These are phyloP conservation scores for Pseudogymnoascus sp. DNA, from an alignment of 2,329 filamentous ascomycete species.

Conservation along the genomic window DNA sequence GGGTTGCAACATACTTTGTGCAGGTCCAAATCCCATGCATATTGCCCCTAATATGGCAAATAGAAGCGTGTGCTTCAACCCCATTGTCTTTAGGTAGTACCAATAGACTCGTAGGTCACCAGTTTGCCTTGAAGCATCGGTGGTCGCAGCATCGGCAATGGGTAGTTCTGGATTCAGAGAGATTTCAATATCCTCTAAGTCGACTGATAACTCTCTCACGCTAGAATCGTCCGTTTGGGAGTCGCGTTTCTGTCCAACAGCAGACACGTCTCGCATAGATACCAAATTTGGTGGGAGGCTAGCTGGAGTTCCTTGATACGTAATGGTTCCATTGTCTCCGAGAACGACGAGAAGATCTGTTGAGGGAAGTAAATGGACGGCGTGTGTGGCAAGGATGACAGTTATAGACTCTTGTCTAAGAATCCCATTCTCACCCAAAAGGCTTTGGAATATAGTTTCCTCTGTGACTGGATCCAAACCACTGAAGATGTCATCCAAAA, in stretches of 20 bases:
- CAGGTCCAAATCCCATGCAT: background rate
- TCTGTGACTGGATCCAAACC: constrained; percentile 20
- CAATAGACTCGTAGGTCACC: constrained; percentile 25
- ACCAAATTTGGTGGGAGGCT: constrained; percentile 3
- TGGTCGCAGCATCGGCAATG: background rate
- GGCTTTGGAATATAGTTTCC: constrained; percentile 12
- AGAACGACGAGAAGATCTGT: constrained; percentile 14
- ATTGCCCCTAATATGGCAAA: constrained; percentile 1
- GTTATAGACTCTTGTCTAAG: constrained; percentile 25
- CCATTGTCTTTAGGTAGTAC: constrained; percentile 24
- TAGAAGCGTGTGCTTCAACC: constrained; percentile 14
- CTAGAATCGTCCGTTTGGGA: background rate
- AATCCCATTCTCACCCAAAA: constrained; percentile 14
- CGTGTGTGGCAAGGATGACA: constrained; percentile 29
- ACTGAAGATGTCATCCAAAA: constrained; percentile 22
- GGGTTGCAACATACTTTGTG: background rate
- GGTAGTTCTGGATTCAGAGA: background rate
- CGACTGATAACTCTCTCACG: background rate
- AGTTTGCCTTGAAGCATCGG: constrained; percentile 12
- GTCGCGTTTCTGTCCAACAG: background rate
- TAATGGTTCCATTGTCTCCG: constrained; percentile 10
- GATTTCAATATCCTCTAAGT: background rate
- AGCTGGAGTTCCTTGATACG: constrained; percentile 11
- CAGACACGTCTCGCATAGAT: background rate
- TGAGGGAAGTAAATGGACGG: background rate